phyloP scores from a whole-genome alignment of 306 rosid species.

The Mimosa pudica region DNA sequence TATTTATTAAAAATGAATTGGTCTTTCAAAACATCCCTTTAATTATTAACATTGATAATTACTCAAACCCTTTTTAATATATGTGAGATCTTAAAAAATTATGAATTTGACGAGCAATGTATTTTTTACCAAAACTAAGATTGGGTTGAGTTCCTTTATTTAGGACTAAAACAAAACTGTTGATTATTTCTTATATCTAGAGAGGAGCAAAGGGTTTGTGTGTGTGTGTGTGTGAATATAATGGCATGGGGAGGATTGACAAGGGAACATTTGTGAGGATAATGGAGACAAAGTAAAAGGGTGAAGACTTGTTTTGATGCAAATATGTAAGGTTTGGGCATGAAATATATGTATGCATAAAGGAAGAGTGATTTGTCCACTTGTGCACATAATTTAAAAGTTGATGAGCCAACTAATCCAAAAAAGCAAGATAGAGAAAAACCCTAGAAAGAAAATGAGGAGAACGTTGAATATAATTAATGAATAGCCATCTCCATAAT shows the following conservation, averaged over 20 bases:
- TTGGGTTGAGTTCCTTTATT: too few relatives aligned
- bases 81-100: too few relatives aligned
- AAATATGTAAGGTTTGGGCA: constrained; percentile 36
- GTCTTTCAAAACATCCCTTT: too few relatives aligned
- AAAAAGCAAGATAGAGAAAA: constrained; percentile 50
- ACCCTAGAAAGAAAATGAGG: constrained; percentile 49
- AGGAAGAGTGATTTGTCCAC: constrained; percentile 58
- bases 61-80: too few relatives aligned
- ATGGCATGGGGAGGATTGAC: constrained; percentile 34
- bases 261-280: constrained; percentile 66
- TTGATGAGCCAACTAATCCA: constrained; percentile 76
- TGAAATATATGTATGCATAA: constrained; percentile 15
- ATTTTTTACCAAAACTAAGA: too few relatives aligned
- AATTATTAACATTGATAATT: too few relatives aligned
- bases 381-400: constrained; percentile 65
- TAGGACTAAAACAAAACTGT: too few relatives aligned
- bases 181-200: too few relatives aligned
- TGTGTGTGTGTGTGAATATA: too few relatives aligned
- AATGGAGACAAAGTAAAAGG: constrained; percentile 69
- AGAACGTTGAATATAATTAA: not conserved
- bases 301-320: constrained; percentile 60
- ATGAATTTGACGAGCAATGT: too few relatives aligned
- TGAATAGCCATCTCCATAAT: not conserved
- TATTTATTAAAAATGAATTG: too few relatives aligned
- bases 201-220: too few relatives aligned